Conservation (phyloP, 2,329 filamentous ascomycete species). For the Sporothrix pseudoabietina region DNA sequence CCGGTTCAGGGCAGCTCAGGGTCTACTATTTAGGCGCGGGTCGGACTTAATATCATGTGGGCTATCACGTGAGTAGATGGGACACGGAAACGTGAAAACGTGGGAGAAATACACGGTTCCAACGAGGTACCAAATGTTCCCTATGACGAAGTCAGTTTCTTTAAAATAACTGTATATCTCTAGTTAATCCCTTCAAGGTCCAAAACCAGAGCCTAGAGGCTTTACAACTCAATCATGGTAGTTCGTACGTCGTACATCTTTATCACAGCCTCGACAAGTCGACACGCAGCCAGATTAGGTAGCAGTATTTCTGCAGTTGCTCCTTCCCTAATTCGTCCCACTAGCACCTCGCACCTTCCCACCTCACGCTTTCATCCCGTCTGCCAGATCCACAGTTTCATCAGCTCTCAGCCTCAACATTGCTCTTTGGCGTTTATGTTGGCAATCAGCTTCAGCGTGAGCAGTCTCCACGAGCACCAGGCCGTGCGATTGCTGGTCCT, state of each 20-base stretch:
- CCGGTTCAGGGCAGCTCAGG: slow-evolving; percentile 18
- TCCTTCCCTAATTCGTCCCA: slow-evolving; percentile 18
- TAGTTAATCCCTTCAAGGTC: neutral
- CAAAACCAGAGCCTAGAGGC: neutral
- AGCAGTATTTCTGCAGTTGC: slow-evolving; percentile 14
- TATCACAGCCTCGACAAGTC: neutral
- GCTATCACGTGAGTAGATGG: neutral
- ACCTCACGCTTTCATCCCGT: slow-evolving; percentile 16
- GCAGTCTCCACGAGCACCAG: neutral
- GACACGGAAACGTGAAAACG: neutral
- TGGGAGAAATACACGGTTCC: neutral
- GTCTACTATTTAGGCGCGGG: neutral
- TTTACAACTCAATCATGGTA: neutral
- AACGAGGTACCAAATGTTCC: neutral
- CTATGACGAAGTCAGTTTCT: neutral
- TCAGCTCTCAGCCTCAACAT: slow-evolving; percentile 4
- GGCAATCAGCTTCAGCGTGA: neutral
- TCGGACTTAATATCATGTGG: neutral
- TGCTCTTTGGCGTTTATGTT: neutral
- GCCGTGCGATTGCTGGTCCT: neutral
- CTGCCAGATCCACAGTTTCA: slow-evolving; percentile 14
- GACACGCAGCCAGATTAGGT: slow-evolving; percentile 21
- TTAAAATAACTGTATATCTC: neutral
- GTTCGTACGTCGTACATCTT: neutral
- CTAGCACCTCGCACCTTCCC: slow-evolving; percentile 7